phyloP scores from a whole-genome alignment of 2,329 filamentous ascomycete genomes.

The Fonsecaea monophora region DNA sequence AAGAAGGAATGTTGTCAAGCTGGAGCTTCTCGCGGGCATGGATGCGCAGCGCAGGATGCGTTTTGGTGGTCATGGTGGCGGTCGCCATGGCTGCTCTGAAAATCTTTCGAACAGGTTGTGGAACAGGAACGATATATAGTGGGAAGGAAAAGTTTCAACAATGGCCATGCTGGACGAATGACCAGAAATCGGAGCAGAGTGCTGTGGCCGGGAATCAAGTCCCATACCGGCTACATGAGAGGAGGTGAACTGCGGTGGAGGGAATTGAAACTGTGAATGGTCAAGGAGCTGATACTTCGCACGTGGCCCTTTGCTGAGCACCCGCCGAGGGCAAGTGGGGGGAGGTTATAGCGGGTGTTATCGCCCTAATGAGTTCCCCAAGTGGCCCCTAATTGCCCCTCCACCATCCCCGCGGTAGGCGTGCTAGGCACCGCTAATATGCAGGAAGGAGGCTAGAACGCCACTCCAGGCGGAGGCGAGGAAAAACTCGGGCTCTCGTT shows the following conservation, averaged over 20 bases:
- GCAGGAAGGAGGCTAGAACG: slow-evolving; percentile 6
- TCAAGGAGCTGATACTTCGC: background rate
- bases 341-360: too few relatives aligned
- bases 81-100: slow-evolving; percentile 8
- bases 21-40: slow-evolving; percentile 16
- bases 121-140: slow-evolving; percentile 5
- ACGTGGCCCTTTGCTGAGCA: background rate
- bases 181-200: background rate
- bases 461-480: slow-evolving; percentile 11
- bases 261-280: background rate
- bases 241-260: background rate
- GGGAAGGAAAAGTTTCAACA: background rate
- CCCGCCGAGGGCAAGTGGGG: too few relatives aligned
- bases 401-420: background rate
- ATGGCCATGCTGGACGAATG: background rate
- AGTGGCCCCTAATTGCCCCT: background rate
- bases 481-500: slow-evolving; percentile 13
- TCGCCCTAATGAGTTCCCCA: background rate
- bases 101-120: slow-evolving; percentile 5
- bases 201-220: slow-evolving; percentile 16
- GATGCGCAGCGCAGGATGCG: slow-evolving; percentile 15
- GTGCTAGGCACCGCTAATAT: background rate
- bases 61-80: slow-evolving; percentile 16
- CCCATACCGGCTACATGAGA: slow-evolving; percentile 16
- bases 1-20: slow-evolving; percentile 6